Evolutionary conservation across 345 rosid species (phyloP), one percentile per base, ranked within the genome.

Genomic region (Moringa oleifera): DNA sequence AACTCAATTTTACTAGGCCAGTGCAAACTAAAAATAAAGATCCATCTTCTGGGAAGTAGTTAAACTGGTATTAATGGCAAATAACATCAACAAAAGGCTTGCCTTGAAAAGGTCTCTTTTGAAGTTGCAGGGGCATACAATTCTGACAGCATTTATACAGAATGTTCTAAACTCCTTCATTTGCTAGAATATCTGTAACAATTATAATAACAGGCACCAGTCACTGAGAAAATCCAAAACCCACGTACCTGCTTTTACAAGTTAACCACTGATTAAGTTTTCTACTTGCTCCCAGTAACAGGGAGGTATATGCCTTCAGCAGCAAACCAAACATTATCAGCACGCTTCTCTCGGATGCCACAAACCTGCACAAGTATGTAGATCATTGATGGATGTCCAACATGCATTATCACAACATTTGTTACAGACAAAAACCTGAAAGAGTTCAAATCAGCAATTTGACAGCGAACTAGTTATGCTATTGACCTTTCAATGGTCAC

Each of bases 301-400:
- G 97, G 99, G 67, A 94, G 91, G 79, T 94, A 94, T 12, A 85
- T 90, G 15, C 99, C 99, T 77, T 94, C 99, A 10, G 97, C 93
- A 45, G 97, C 99, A 78, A 94, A 71, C 99, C 99, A 94, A 37
- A 94, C 65, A 19, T 88, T 94, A 75, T 90, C 98, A 0, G 91
- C 80, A 9, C 84, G 82, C 81, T 95, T 95, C 73, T 95, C 98
- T 23, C 86, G 64, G 53, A 95, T 52, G 21, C 90, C 96, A 23
- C 99, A 95, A 15, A 91, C 99, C 99, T 95, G 47, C n/a, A 59
- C 47, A 41, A 41, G 13, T 41, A 41, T 5, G 12, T 41, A 4
- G 17, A 41, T 41, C 16, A 41, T 41, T 41, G 13, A 41, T 7
- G 13, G 16, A 41, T 1, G 47, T 4, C 6, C 12, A 41, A 41